A percentile compares a stretch with the other conserved stretches of the same genome.
Conservation (phyloP, 2,329 filamentous ascomycete species). For the Alternaria ventricosa region DNA sequence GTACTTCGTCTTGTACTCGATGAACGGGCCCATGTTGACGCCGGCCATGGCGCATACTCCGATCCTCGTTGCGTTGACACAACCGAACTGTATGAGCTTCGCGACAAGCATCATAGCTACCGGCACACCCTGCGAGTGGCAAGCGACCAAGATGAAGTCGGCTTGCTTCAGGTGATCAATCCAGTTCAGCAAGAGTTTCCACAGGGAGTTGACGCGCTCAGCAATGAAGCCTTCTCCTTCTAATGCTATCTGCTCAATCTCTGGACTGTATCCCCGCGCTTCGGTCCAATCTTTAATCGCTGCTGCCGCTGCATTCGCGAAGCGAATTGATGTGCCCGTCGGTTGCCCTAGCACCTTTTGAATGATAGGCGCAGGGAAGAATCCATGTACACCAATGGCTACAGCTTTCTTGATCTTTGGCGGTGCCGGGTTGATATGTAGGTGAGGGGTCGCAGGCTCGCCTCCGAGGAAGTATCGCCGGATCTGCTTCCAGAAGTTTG, state of each 20-base stretch:
- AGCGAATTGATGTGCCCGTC: conserved; percentile 92
- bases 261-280: conserved; percentile 69
- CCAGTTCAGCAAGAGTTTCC: conserved; percentile 95
- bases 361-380: conserved; percentile 86
- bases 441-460: conserved; percentile 67
- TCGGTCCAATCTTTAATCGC: conserved; percentile 85
- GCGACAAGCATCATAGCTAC: conserved; percentile 91
- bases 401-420: conserved; percentile 83
- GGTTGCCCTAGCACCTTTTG: conserved; percentile 93
- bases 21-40: conserved; percentile 90
- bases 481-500: conserved; percentile 55
- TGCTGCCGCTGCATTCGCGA: conserved; percentile 84
- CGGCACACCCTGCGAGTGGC: conserved; percentile 94
- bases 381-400: conserved; percentile 92
- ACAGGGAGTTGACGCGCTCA: conserved; percentile 88
- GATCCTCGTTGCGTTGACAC: conserved; percentile 73
- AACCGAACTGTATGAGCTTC: conserved; percentile 89
- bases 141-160: conserved; percentile 90
- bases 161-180: conserved; percentile 86
- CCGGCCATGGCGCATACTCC: conserved; percentile 91
- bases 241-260: conserved; percentile 91
- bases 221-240: conserved; percentile 93
- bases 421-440: conserved; percentile 72
- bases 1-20: conserved; percentile 87
- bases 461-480: conserved; percentile 50